Evolutionary conservation across 2,329 filamentous ascomycete genomes (phyloP).

Genomic region (Dothistroma pini): DNA sequence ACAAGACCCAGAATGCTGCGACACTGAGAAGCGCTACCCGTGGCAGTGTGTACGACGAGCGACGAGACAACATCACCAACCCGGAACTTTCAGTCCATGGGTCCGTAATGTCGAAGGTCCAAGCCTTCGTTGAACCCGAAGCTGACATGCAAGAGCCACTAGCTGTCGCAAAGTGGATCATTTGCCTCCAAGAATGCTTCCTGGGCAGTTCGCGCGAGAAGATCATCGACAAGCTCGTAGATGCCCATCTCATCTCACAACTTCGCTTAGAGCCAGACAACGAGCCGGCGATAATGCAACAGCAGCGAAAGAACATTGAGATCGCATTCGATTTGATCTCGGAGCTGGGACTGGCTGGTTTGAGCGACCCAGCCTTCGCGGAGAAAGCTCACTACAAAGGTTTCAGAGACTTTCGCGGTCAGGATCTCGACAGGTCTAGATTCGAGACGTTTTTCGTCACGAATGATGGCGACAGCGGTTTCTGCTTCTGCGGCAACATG

Average conservation of each 20-base stretch:
- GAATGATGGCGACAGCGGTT: background rate
- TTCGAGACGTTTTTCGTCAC: constrained; percentile 5
- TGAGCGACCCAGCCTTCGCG: background rate
- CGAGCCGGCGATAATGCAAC: constrained; percentile 1
- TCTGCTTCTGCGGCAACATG: constrained; percentile 2
- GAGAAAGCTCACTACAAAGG: background rate
- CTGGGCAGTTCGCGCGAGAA: background rate
- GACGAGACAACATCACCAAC: constrained; percentile 2
- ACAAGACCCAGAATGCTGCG: background rate
- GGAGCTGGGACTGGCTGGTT: constrained; percentile 1
- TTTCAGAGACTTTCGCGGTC: constrained; percentile 2
- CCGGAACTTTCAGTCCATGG: constrained; percentile 2
- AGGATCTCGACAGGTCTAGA: background rate
- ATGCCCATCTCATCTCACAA: background rate
- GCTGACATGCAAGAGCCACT: background rate
- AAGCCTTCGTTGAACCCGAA: background rate
- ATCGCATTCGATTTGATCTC: background rate
- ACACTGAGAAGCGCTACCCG: constrained; percentile 1
- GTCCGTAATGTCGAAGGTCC: background rate
- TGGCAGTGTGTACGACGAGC: background rate
- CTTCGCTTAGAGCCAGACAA: background rate
- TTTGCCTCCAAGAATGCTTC: constrained; percentile 1
- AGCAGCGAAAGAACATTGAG: background rate
- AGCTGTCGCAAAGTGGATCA: background rate
- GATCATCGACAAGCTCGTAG: constrained; percentile 4